Conservation (phyloP, 1,284 basidiomycete species). For the Phellinidium pouzarii region DNA sequence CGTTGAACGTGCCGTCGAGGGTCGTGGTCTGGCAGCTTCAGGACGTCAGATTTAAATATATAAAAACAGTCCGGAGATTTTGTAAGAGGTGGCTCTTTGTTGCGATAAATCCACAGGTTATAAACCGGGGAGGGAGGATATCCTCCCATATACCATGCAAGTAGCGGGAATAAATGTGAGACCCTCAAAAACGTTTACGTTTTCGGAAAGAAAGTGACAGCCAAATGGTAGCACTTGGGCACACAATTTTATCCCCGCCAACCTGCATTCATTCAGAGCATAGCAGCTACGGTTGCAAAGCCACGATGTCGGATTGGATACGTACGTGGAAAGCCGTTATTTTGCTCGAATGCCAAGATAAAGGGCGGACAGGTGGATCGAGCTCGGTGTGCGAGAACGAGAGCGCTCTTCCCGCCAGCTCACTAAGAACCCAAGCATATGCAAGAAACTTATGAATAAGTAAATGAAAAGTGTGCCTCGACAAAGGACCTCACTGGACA, state of each 20-base stretch:
- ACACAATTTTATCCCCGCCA: neutral
- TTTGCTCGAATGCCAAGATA: slow-evolving; percentile 2
- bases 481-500: slow-evolving; percentile 6
- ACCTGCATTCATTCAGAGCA: neutral
- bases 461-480: neutral
- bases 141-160: too few relatives aligned
- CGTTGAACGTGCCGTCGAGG: slow-evolving; percentile 6
- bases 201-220: too few relatives aligned
- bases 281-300: neutral
- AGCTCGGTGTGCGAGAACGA: slow-evolving; percentile 1
- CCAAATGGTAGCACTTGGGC: too few relatives aligned
- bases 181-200: too few relatives aligned
- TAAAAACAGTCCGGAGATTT: too few relatives aligned
- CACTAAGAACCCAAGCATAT: neutral
- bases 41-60: neutral
- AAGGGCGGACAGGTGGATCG: slow-evolving; percentile 3
- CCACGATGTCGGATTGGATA: neutral
- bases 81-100: too few relatives aligned
- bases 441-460: neutral
- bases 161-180: too few relatives aligned
- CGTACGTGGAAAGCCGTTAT: slow-evolving; percentile 10
- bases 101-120: too few relatives aligned
- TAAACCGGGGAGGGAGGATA: too few relatives aligned
- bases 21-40: slow-evolving; percentile 1
- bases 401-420: slow-evolving; percentile 6